Evolutionary conservation across 1,284 basidiomycete genomes (phyloP).

Genomic region (Naganishia albida): DNA sequence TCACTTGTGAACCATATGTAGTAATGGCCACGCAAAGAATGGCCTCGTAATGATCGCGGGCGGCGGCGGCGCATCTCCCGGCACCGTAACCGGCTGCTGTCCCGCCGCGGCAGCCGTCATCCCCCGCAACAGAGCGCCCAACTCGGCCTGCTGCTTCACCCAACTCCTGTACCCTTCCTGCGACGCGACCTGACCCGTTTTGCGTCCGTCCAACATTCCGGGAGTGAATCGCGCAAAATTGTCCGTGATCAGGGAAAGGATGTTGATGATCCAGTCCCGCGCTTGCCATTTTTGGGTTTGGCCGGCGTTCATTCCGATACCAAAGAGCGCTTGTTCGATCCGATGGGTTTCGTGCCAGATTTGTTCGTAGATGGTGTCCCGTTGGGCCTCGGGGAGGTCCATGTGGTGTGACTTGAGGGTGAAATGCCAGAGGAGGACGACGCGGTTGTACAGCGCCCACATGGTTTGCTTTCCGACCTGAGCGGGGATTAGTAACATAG

Average conservation of each 20-base stretch:
- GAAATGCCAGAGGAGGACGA: conserved; percentile 39
- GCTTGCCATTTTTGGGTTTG: conserved; percentile 39
- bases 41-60: conserved; percentile 13
- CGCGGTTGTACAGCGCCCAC: conserved; percentile 40
- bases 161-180: conserved; percentile 19
- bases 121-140: conserved; percentile 15
- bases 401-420: conserved; percentile 3
- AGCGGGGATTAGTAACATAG: too few species aligned
- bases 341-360: conserved; percentile 32
- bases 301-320: conserved; percentile 27
- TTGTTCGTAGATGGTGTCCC: conserved; percentile 14
- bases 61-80: not conserved
- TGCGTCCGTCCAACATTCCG: conserved; percentile 16
- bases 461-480: conserved; percentile 34
- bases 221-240: conserved; percentile 27
- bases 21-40: conserved; percentile 27
- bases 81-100: not conserved
- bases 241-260: conserved; percentile 26
- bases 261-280: conserved; percentile 37
- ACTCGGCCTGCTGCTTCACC: conserved; percentile 20
- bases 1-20: conserved; percentile 24
- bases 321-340: conserved; percentile 32
- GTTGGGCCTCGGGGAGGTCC: conserved; percentile 9
- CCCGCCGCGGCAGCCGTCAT: conserved; percentile 7
- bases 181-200: conserved; percentile 14